Evolutionary conservation across 192 early-diverging fungal species (phyloP), one percentile per base, ranked within the genome.

Genomic region (Podila clonocystis): DNA sequence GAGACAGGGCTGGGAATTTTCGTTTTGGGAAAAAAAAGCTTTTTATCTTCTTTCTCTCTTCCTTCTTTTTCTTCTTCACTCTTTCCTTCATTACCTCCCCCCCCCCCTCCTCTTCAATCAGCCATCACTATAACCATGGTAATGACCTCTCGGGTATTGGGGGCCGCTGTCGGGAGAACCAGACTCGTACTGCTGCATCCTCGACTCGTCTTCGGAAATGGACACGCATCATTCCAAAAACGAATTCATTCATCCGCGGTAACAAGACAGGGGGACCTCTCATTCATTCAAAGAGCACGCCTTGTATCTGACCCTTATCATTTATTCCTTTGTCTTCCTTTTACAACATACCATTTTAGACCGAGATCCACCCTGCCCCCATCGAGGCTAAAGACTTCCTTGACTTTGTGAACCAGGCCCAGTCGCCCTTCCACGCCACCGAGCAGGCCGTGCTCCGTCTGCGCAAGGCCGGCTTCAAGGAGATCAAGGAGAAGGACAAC

Each of bases 351-450:
- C 63, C 9, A 19, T 5, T 28, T 2, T 73, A 80, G 77, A 80
- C 77, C 38, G 77, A 82, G 59, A 82, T 82, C 49, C 72, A 62
- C 68, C 72, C 80, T 19, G 72, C 70, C 3, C 73, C 75, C 15
- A 38, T 76, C 17, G 82, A 80, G 82, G 90, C 83, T 26, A 26
- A 50, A 5, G 90, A 91, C 62, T 95, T 99, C 31, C 72, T 99
- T 34, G 85, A 91, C 55, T 99, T 97, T 87, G 94, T 99, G 61
- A 95, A 97, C 82, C 91, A 91, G 59, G 88, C 93, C 1, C 97
- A 96, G 28, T 97, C 96, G 34, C 98, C 98, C 29, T 99, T 98
- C 88, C 98, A 99, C 83, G 97, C 93, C 50, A 94, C 97, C 30
- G 93, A 95, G 62, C 91, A 95, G 59, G 89, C 93, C 45, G 85